These are phyloP conservation scores for Raffaelea albimanens DNA, from an alignment of 2,329 filamentous ascomycete genomes.

Conservation along the genomic window DNA sequence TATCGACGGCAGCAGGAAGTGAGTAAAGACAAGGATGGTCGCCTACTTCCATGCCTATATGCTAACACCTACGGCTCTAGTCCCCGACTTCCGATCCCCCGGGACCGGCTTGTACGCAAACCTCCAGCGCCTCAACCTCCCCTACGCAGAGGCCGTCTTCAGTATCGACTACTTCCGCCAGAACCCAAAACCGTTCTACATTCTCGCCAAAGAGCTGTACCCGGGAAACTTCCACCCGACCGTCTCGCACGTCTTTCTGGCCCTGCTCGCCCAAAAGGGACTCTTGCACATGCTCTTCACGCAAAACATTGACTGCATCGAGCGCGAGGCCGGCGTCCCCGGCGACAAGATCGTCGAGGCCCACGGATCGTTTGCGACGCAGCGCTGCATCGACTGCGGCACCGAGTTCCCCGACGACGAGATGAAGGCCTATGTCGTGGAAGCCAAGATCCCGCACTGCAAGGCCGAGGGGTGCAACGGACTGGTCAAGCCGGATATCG, in stretches of 20 bases:
- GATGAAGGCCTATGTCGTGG: conserved; percentile 62
- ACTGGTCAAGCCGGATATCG: conserved; percentile 86
- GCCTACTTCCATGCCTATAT: background rate
- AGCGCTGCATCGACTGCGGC: conserved; percentile 86
- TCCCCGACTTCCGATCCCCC: conserved; percentile 91
- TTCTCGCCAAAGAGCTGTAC: conserved; percentile 83
- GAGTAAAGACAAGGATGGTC: conserved; percentile 16
- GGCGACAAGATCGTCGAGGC: conserved; percentile 78
- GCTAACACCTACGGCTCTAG: conserved; percentile 27
- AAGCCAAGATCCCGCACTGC: conserved; percentile 64
- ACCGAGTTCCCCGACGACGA: conserved; percentile 57
- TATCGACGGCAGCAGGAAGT: conserved; percentile 65
- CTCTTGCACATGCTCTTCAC: conserved; percentile 82
- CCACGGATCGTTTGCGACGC: conserved; percentile 87
- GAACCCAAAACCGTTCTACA: conserved; percentile 85
- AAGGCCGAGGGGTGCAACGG: conserved; percentile 51
- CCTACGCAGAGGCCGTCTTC: conserved; percentile 87
- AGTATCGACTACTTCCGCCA: conserved; percentile 81
- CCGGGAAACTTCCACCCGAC: conserved; percentile 85
- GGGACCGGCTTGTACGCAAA: conserved; percentile 92
- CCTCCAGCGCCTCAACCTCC: conserved; percentile 73
- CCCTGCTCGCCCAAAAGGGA: conserved; percentile 68
- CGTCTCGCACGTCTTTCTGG: conserved; percentile 80
- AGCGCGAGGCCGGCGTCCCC: conserved; percentile 77
- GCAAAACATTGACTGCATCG: conserved; percentile 95